A percentile compares a stretch with the other conserved stretches of the same genome.
Evolutionary conservation across 371 early-diverging fungal species (phyloP).

Genomic region (Synchytrium microbalum): DNA sequence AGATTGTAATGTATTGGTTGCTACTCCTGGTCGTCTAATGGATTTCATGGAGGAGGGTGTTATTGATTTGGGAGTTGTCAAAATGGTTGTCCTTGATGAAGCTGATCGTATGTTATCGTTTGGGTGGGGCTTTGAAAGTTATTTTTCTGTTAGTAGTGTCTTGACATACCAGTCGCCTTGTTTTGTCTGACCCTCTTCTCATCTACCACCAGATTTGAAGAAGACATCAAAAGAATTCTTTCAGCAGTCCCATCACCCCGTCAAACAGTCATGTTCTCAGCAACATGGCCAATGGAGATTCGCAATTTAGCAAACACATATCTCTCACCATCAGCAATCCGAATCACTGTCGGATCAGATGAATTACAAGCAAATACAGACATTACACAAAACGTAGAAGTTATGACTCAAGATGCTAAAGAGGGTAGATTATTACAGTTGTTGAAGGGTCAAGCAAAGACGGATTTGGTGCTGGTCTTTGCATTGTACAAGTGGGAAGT

Average conservation of each 20-base stretch:
- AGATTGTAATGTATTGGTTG: constrained; percentile 79
- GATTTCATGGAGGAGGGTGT: constrained; percentile 89
- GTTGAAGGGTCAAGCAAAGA: constrained; percentile 70
- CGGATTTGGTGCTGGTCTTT: constrained; percentile 68
- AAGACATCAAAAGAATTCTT: constrained; percentile 77
- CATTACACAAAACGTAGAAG: constrained; percentile 91
- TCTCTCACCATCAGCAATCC: constrained; percentile 66
- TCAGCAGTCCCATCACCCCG: constrained; percentile 37
- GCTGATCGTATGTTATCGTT: constrained; percentile 96
- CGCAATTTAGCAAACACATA: constrained; percentile 79
- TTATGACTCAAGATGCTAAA: constrained; percentile 71
- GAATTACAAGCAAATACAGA: constrained; percentile 86
- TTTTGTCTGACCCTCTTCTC: too few species aligned
- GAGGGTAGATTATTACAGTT: constrained; percentile 69
- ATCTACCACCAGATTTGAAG: constrained; percentile 56
- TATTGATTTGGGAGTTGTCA: constrained; percentile 54
- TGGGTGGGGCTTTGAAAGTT: too few species aligned
- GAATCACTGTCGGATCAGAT: constrained; percentile 87
- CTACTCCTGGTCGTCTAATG: constrained; percentile 96
- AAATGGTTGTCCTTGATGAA: constrained; percentile 96
- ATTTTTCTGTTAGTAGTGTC: too few species aligned
- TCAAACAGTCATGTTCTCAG: constrained; percentile 83
- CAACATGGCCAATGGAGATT: constrained; percentile 55
- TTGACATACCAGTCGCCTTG: too few species aligned
- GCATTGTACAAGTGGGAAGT: constrained; percentile 94